These are phyloP conservation scores for Heteromeles arbutifolia DNA, from an alignment of 306 rosid genomes.

Conservation along the genomic window DNA sequence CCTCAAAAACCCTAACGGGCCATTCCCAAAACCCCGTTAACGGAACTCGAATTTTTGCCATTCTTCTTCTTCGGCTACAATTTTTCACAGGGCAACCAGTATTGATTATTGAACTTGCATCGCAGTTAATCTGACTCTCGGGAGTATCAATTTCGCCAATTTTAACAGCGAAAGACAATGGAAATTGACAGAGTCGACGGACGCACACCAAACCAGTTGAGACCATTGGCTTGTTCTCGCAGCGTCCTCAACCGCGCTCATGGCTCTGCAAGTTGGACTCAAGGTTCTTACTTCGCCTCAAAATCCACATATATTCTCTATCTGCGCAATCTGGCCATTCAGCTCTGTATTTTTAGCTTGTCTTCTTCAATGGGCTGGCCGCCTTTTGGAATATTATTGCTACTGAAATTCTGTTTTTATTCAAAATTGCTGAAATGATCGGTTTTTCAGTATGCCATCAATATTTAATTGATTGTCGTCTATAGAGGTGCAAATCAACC, in stretches of 20 bases:
- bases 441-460: background rate
- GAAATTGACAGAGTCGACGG: slow-evolving; percentile 65
- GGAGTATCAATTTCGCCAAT: background rate
- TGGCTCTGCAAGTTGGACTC: slow-evolving; percentile 91
- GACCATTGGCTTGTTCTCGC: slow-evolving; percentile 71
- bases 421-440: background rate
- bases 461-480: too few relatives aligned
- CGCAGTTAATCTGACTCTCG: background rate
- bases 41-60: background rate
- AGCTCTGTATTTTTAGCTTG: background rate
- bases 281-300: slow-evolving; percentile 29
- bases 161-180: slow-evolving; percentile 15
- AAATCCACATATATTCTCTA: background rate
- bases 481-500: too few relatives aligned
- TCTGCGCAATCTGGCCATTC: background rate
- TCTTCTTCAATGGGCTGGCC: background rate
- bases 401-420: background rate
- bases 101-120: background rate
- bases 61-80: background rate
- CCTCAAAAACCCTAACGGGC: background rate
- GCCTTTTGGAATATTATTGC: background rate
- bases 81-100: background rate
- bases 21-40: background rate
- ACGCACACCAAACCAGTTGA: slow-evolving; percentile 66
- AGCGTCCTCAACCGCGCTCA: slow-evolving; percentile 74